Evolutionary conservation across 1,139 yeast species (phyloP), one percentile per base, ranked within the genome.

Genomic region (Blastobotrys persicus): DNA sequence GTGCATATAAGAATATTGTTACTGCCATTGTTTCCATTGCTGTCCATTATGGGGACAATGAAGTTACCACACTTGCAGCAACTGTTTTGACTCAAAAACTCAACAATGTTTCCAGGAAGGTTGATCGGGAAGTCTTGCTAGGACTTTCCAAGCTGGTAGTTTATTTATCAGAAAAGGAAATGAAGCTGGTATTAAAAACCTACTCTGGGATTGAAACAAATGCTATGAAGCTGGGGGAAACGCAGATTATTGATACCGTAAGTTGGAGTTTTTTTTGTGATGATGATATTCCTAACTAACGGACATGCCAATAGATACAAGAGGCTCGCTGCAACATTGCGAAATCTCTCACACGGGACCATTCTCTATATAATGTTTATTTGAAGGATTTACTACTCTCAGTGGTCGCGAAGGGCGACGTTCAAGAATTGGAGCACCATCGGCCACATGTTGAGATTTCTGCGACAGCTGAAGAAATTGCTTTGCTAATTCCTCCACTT

Each of bases 61-160:
- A 87, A 20, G 85, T 91, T 33, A 80, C 87, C n/a, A 83, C 88
- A 1, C 75, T 92, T 55, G 84, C 95, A 0, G 82, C 88, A 5
- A 85, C 96, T 0, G 83, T 92, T 41, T 73, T 92, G 50, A 80
- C 88, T 14, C 98, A 92, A 67, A 92, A 92, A 62, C 73, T 82
- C n/a, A 74, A 74, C 45, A 75, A 72, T 31, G 70, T 72, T 5
- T 70, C 75, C 2, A 57, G 63, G 33, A 64, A 61, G 6, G 60
- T 75, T 35, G 77, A 74, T 47, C 57, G 55, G 9, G 68, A 67
- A 43, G 66, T 70, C n/a, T 68, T 84, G 42, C 73, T 73, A 44
- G 88, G 88, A 0, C 72, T 83, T 51, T 76, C 79, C 2, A 74
- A 75, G 14, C 75, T 85, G 59, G 83, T 85, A 3, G 82, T 81